These are phyloP conservation scores for Magnusiomyces suaveolens DNA, from an alignment of 1,139 yeast genomes.

Conservation along the genomic window DNA sequence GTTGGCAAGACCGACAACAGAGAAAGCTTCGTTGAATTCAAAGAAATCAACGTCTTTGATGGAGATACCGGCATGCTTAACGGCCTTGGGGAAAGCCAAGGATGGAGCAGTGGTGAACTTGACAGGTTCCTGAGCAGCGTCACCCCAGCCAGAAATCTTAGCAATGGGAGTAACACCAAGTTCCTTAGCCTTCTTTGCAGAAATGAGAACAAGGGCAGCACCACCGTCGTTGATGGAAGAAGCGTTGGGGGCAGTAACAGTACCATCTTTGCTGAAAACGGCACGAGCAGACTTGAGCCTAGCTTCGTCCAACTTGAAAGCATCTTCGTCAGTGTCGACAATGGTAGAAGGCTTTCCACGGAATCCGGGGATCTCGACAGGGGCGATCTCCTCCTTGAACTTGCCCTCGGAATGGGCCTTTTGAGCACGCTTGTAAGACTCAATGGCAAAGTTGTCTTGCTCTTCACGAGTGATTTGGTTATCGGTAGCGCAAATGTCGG, in stretches of 20 bases:
- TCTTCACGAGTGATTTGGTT: conserved; percentile 54
- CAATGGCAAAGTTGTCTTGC: conserved; percentile 84
- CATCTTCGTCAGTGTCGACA: conserved; percentile 67
- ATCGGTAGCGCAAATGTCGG: conserved; percentile 83
- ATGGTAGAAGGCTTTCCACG: conserved; percentile 86
- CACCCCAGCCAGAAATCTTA: conserved; percentile 89
- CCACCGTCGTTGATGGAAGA: conserved; percentile 96
- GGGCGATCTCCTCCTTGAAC: conserved; percentile 70
- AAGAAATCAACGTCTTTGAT: conserved; percentile 61
- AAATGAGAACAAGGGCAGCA: conserved; percentile 82
- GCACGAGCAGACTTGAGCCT: conserved; percentile 77
- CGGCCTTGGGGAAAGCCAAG: conserved; percentile 87
- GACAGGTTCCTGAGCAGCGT: conserved; percentile 88
- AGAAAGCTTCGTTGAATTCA: conserved; percentile 94
- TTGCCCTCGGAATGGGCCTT: conserved; percentile 71
- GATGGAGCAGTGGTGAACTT: conserved; percentile 95
- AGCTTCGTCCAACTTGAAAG: conserved; percentile 64
- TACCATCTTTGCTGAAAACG: conserved; percentile 77
- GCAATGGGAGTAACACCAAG: conserved; percentile 82
- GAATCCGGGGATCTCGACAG: conserved; percentile 76
- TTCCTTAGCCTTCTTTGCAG: conserved; percentile 73
- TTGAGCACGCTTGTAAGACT: conserved; percentile 77
- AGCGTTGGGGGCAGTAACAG: conserved; percentile 95
- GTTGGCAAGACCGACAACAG: conserved; percentile 91
- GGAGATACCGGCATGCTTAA: conserved; percentile 68